Evolutionary conservation across 257 asterid species (phyloP).

Genomic region (Leptodermis oblonga): DNA sequence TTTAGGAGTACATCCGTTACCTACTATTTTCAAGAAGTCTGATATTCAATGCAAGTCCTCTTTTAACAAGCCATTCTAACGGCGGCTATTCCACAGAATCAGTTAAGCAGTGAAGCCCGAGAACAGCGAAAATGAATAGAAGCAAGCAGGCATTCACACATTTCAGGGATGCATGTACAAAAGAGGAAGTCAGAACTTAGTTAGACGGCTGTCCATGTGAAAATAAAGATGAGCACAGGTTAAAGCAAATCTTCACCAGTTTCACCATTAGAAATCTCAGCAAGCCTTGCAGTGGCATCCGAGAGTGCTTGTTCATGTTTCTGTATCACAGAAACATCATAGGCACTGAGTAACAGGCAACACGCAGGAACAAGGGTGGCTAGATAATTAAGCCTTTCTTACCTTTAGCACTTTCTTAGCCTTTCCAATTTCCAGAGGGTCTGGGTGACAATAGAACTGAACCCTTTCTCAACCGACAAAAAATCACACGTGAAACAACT

Average conservation of each 20-base stretch:
- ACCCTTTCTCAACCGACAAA: slow-evolving; percentile 76
- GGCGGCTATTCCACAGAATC: neutral
- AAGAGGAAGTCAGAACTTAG: neutral
- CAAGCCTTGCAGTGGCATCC: slow-evolving; percentile 77
- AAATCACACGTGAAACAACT: slow-evolving; percentile 18
- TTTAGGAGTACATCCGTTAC: no score
- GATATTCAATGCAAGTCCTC: neutral
- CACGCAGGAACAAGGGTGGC: slow-evolving; percentile 10
- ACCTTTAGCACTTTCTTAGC: slow-evolving; percentile 89
- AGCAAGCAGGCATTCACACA: neutral
- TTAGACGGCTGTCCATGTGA: no score
- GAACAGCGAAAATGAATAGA: neutral
- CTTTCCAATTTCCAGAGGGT: slow-evolving; percentile 75
- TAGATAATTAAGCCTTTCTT: slow-evolving; percentile 18
- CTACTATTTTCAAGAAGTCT: no score
- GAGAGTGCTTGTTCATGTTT: slow-evolving; percentile 87
- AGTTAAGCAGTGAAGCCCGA: neutral
- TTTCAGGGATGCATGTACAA: no score
- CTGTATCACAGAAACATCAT: slow-evolving; percentile 33
- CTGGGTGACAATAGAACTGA: slow-evolving; percentile 63
- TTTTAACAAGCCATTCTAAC: neutral
- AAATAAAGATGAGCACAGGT: neutral
- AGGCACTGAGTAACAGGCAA: slow-evolving; percentile 9
- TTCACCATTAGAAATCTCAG: slow-evolving; percentile 78
- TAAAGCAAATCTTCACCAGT: slow-evolving; percentile 48